phyloP scores from a whole-genome alignment of 768 basidiomycete genomes.

The Suillus occidentalis region DNA sequence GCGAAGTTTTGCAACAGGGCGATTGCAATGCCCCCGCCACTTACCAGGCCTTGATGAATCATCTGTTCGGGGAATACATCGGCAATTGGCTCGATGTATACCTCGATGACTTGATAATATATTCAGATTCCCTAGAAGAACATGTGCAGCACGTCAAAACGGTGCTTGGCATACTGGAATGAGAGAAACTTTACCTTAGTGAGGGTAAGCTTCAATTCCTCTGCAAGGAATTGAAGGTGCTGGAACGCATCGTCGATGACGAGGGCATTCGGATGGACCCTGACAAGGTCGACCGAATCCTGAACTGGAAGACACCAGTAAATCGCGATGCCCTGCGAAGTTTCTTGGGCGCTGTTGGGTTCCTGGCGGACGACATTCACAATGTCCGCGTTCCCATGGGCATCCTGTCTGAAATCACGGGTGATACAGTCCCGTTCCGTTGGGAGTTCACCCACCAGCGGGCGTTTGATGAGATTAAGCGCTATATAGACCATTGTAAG shows the following conservation, averaged over 20 bases:
- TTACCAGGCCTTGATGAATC: conserved; percentile 44
- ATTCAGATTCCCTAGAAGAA: conserved; percentile 21
- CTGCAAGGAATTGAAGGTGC: conserved; percentile 22
- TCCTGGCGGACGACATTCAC: neutral
- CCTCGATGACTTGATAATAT: conserved; percentile 1
- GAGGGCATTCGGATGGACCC: conserved; percentile 24
- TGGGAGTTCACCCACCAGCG: neutral
- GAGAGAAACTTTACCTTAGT: conserved; percentile 25
- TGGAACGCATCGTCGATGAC: conserved; percentile 30
- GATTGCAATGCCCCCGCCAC: conserved; percentile 37
- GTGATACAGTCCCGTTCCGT: neutral
- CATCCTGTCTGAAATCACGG: neutral
- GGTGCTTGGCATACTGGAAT: conserved; percentile 23
- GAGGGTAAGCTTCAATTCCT: conserved; percentile 25
- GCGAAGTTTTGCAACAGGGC: conserved; percentile 31
- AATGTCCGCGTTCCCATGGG: accelerated
- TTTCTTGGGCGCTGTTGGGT: neutral
- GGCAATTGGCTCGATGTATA: conserved; percentile 7
- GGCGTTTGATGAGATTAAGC: neutral
- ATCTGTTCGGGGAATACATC: conserved; percentile 17
- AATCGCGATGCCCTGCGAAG: neutral
- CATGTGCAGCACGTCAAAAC: conserved; percentile 26
- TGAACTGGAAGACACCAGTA: conserved; percentile 20
- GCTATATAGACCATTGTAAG: accelerated
- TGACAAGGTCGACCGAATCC: conserved; percentile 19